A percentile compares a stretch with the other conserved stretches of the same genome.
These are phyloP conservation scores for Dysphania ambrosioides DNA, from an alignment of 148 eudicot genomes.

Conservation along the genomic window DNA sequence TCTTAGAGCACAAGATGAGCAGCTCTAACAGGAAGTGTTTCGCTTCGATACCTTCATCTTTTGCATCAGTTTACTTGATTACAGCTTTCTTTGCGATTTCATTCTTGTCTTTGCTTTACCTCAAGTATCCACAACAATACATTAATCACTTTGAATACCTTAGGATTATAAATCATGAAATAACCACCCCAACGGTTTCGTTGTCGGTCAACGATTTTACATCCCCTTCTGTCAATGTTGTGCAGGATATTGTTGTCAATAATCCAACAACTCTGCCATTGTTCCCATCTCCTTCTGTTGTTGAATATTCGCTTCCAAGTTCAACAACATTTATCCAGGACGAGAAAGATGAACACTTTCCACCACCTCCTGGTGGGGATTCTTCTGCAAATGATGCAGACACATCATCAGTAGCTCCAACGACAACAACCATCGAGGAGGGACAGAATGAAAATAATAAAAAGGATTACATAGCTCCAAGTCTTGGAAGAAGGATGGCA, in stretches of 20 bases:
- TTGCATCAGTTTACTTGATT: slow-evolving; percentile 18
- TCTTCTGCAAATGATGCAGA: too few species aligned
- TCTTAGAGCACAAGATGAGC: neutral
- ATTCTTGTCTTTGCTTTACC: slow-evolving; percentile 10
- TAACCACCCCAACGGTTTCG: neutral
- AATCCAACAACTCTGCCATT: neutral
- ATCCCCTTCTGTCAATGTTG: neutral
- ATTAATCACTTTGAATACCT: neutral
- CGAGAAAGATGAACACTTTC: neutral
- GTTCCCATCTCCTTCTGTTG: neutral
- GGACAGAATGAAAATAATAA: neutral
- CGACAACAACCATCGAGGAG: neutral
- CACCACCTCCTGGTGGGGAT: neutral
- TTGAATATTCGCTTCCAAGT: neutral
- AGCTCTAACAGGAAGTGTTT: slow-evolving; percentile 27
- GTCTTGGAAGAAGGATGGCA: neutral
- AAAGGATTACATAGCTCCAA: neutral
- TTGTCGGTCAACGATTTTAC: slow-evolving; percentile 4
- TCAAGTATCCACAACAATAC: slow-evolving; percentile 1
- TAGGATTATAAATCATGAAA: neutral
- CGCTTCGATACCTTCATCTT: slow-evolving; percentile 10
- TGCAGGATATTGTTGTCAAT: neutral
- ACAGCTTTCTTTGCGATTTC: slow-evolving; percentile 16
- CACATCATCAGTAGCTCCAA: neutral
- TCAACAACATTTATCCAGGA: neutral